Evolutionary conservation across 2,329 filamentous ascomycete species (phyloP).

Genomic region (Sporothrix variecibatus): DNA sequence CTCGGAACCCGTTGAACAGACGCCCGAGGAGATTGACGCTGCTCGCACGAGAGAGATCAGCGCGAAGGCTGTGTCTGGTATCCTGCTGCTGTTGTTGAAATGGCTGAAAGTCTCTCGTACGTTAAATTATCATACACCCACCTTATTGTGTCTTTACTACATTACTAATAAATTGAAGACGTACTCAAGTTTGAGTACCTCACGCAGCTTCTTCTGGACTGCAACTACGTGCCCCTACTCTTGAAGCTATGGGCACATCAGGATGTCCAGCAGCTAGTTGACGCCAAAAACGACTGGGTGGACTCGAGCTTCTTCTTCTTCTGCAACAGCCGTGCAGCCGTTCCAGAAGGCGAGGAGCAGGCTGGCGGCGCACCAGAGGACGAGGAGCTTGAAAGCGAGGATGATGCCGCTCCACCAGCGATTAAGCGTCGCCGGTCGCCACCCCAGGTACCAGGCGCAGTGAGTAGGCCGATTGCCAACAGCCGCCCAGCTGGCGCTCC

Average conservation of each 20-base stretch:
- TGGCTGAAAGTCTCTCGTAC: conserved; percentile 95
- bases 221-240: conserved; percentile 89
- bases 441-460: background rate
- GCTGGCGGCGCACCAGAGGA: conserved; percentile 39
- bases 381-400: conserved; percentile 58
- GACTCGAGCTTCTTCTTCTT: conserved; percentile 89
- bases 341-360: conserved; percentile 27
- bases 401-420: conserved; percentile 82
- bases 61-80: conserved; percentile 87
- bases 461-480: background rate
- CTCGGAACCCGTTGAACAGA: conserved; percentile 45
- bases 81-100: conserved; percentile 83
- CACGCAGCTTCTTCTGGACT: conserved; percentile 88
- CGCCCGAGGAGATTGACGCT: conserved; percentile 77
- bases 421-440: conserved; percentile 63
- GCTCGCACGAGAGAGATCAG: conserved; percentile 82
- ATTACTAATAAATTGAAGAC: conserved; percentile 53
- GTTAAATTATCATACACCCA: conserved; percentile 40
- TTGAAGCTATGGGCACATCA: conserved; percentile 93
- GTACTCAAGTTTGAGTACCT: conserved; percentile 95
- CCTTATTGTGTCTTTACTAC: background rate
- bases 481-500: conserved; percentile 37
- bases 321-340: conserved; percentile 66
- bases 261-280: conserved; percentile 86
- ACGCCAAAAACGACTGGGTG: conserved; percentile 78